Conservation (phyloP, 1,284 basidiomycete species). For the Athelia sp. region DNA sequence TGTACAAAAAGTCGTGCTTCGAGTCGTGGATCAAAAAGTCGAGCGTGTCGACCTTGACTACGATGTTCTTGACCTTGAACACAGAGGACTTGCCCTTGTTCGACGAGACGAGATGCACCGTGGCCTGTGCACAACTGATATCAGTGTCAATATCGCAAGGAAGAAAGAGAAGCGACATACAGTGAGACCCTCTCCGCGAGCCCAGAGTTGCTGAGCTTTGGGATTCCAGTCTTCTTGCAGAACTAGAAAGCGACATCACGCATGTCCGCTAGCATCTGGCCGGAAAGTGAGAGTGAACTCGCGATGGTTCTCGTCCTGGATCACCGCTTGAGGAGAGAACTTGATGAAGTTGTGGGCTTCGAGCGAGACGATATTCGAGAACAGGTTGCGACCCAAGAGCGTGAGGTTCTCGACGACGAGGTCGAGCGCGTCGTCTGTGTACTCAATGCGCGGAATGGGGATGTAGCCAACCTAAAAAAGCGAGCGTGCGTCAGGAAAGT, state of each 20-base stretch:
- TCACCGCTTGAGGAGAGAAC: slow-evolving; percentile 46
- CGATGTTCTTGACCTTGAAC: too few species aligned
- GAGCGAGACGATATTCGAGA: slow-evolving; percentile 77
- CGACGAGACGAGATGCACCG: slow-evolving; percentile 59
- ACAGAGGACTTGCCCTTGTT: slow-evolving; percentile 64
- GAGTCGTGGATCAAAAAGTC: slow-evolving; percentile 89
- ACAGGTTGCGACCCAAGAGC: slow-evolving; percentile 78
- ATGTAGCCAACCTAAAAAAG: slow-evolving; percentile 72
- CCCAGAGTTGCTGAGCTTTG: slow-evolving; percentile 85
- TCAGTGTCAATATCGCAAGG: too few species aligned
- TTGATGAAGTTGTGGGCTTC: slow-evolving; percentile 85
- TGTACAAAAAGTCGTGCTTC: slow-evolving; percentile 91
- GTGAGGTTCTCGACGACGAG: slow-evolving; percentile 93
- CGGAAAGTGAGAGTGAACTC: slow-evolving; percentile 65
- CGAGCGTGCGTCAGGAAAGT: not conserved
- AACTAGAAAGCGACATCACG: slow-evolving; percentile 90
- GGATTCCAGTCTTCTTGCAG: slow-evolving; percentile 71
- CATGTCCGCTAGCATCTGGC: slow-evolving; percentile 94
- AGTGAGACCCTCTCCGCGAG: slow-evolving; percentile 79
- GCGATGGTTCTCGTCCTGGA: slow-evolving; percentile 60
- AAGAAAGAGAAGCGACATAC: too few species aligned
- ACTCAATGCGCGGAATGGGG: too few species aligned
- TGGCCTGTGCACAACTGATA: slow-evolving; percentile 40
- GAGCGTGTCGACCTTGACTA: slow-evolving; percentile 78
- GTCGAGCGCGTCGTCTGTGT: slow-evolving; percentile 80